These are phyloP conservation scores for Starmerella stigmatis DNA, from an alignment of 805 yeast species.

Conservation along the genomic window DNA sequence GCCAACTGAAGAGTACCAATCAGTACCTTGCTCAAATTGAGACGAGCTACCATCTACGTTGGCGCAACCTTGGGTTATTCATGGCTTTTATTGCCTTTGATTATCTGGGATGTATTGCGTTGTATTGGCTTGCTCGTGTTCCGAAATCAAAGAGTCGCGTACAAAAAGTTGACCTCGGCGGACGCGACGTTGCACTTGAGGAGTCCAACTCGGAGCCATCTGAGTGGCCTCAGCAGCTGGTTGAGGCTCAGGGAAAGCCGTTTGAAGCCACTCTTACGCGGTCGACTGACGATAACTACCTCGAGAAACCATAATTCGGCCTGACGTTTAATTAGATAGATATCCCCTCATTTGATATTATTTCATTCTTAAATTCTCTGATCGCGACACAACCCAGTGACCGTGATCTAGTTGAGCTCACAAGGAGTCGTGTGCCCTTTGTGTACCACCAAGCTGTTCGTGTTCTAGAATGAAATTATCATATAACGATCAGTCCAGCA, in stretches of 20 bases:
- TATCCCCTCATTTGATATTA: too few species aligned
- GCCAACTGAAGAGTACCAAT: slow-evolving; percentile 35
- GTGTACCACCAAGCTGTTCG: too few species aligned
- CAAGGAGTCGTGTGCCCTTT: too few species aligned
- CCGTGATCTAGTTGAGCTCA: too few species aligned
- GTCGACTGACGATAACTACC: slow-evolving; percentile 1
- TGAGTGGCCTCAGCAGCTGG: slow-evolving; percentile 13
- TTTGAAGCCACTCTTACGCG: background rate
- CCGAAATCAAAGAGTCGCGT: slow-evolving; percentile 26
- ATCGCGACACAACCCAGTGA: too few species aligned
- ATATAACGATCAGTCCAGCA: too few species aligned
- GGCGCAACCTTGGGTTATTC: slow-evolving; percentile 59
- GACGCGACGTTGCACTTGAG: slow-evolving; percentile 22
- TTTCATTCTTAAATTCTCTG: too few species aligned
- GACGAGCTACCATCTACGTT: slow-evolving; percentile 40
- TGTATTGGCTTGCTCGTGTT: slow-evolving; percentile 30
- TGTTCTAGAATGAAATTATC: too few species aligned
- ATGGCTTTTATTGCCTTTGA: slow-evolving; percentile 51
- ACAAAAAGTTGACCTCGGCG: slow-evolving; percentile 18
- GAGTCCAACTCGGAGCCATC: slow-evolving; percentile 14
- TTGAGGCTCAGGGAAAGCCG: slow-evolving; percentile 9
- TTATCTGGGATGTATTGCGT: slow-evolving; percentile 29
- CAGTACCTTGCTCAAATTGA: slow-evolving; percentile 37
- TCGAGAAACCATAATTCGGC: too few species aligned
- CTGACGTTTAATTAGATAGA: too few species aligned